Percentiles rank a stretch among this genome's conserved stretches.
phyloP scores from a whole-genome alignment of 1,284 basidiomycete genomes.

The Athelia sp. region DNA sequence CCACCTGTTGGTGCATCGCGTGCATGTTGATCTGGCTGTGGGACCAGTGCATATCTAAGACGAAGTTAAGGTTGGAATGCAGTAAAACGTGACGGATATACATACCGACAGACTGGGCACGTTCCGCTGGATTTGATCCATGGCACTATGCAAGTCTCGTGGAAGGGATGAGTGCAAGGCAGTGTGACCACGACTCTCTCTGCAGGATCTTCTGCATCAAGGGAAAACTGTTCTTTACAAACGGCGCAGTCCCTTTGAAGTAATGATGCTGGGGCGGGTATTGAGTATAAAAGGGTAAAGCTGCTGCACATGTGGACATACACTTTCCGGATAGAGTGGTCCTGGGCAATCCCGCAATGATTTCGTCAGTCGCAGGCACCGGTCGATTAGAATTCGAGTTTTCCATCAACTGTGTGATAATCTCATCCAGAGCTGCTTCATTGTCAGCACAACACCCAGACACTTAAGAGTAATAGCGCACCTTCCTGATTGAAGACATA shows the following conservation, averaged over 20 bases:
- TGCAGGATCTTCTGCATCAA: constrained; percentile 62
- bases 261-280: constrained; percentile 36
- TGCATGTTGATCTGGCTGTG: constrained; percentile 39
- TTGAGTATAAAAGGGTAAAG: too few species aligned
- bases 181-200: constrained; percentile 67
- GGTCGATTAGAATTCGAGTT: constrained; percentile 61
- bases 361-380: constrained; percentile 71
- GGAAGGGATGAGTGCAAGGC: constrained; percentile 79
- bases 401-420: constrained; percentile 75
- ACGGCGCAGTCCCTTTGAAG: constrained; percentile 72
- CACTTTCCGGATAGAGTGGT: constrained; percentile 9
- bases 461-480: constrained; percentile 15
- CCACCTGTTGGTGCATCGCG: neutral
- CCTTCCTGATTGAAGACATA: constrained; percentile 84
- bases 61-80: constrained; percentile 2
- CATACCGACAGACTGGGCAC: constrained; percentile 79
- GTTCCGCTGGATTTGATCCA: constrained; percentile 83
- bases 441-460: constrained; percentile 7
- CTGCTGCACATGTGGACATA: too few species aligned
- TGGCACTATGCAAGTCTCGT: constrained; percentile 74
- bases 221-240: constrained; percentile 72
- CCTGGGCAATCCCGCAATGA: constrained; percentile 55
- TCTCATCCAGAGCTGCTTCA: constrained; percentile 64
- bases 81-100: constrained; percentile 4
- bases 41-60: constrained; percentile 46